A percentile compares a stretch with the other conserved stretches of the same genome.
These are phyloP conservation scores for Mycena vitilis DNA, from an alignment of 768 basidiomycete species.

Conservation along the genomic window DNA sequence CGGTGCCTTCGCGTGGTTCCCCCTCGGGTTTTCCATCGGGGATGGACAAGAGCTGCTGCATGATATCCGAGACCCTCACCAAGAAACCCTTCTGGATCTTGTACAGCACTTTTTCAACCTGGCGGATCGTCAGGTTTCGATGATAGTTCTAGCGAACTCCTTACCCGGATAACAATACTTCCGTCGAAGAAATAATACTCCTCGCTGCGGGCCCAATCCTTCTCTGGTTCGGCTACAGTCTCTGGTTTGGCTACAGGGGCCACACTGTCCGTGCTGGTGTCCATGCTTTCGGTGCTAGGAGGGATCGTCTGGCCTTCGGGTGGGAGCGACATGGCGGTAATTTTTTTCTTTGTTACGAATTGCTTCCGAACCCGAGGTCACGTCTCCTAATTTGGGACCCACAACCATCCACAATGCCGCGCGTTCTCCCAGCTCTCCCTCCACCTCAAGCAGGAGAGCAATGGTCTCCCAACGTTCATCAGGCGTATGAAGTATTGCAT, in stretches of 20 bases:
- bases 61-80: background rate
- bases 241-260: too few species aligned
- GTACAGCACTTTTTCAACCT: background rate
- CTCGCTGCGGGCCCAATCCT: too few species aligned
- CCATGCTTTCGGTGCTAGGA: too few species aligned
- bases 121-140: background rate
- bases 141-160: too few species aligned
- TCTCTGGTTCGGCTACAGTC: too few species aligned
- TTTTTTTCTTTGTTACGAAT: too few species aligned
- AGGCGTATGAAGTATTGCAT: background rate
- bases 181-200: constrained; percentile 1
- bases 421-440: constrained; percentile 2
- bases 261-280: too few species aligned
- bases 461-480: constrained; percentile 19
- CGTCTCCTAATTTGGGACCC: background rate
- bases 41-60: background rate
- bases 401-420: constrained; percentile 1
- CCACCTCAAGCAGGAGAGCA: background rate
- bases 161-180: background rate
- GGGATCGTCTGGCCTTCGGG: too few species aligned
- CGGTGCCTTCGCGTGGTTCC: background rate
- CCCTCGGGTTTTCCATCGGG: background rate
- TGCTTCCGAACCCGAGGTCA: background rate
- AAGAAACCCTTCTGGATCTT: background rate
- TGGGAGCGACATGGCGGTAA: too few species aligned